phyloP scores from a whole-genome alignment of 495 filamentous ascomycete species.

The Xanthoparmelia taractica region DNA sequence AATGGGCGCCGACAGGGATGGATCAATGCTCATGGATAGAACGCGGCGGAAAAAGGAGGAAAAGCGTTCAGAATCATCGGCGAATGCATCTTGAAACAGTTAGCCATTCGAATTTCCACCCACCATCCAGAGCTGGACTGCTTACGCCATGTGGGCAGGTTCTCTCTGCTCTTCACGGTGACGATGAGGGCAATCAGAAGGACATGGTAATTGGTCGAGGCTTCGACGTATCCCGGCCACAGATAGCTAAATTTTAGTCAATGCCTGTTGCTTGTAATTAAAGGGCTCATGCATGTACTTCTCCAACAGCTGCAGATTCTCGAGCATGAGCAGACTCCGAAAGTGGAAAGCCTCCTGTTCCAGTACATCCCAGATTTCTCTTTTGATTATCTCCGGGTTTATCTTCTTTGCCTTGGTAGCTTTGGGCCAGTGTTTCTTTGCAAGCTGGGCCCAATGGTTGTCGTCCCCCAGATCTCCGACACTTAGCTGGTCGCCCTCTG shows the following conservation, averaged over 20 bases:
- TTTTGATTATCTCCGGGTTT: conserved; percentile 77
- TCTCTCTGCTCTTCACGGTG: conserved; percentile 81
- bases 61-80: conserved; percentile 71
- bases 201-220: conserved; percentile 84
- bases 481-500: conserved; percentile 39
- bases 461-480: conserved; percentile 68
- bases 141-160: conserved; percentile 77
- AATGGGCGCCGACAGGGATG: conserved; percentile 58
- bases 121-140: conserved; percentile 7
- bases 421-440: conserved; percentile 78
- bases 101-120: background rate
- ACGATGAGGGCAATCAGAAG: conserved; percentile 76
- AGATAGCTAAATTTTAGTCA: conserved; percentile 54
- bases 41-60: conserved; percentile 84
- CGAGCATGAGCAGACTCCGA: conserved; percentile 70
- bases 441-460: conserved; percentile 72
- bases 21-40: conserved; percentile 80
- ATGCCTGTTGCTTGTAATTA: background rate
- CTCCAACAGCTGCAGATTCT: conserved; percentile 86
- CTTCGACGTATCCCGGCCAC: conserved; percentile 87
- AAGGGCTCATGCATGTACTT: conserved; percentile 45
- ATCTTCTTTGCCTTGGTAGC: conserved; percentile 58
- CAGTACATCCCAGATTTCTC: conserved; percentile 83
- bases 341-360: conserved; percentile 73
- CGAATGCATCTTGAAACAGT: conserved; percentile 55